Base-by-base conservation (phyloP, 352 stramenopile species). In the Globisporangium sylvaticum region DNA sequence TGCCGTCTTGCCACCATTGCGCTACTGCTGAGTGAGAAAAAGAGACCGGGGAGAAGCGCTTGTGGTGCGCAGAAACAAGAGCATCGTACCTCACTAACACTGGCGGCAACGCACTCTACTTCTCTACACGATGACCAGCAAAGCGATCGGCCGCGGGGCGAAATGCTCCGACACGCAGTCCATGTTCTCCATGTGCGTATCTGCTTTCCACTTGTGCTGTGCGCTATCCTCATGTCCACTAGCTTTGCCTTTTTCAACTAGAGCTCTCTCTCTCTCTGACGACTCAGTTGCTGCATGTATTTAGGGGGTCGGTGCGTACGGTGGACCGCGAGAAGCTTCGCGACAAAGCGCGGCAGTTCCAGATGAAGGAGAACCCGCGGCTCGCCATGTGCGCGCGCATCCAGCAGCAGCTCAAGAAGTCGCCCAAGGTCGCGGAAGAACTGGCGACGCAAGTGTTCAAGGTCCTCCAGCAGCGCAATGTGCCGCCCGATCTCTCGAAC, bases 321-420 rank as follows among this genome's bases (percentile, higher is more conserved):
- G 73, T 91, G 57, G 80, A 91, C 67, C 81, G 79, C 31, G 83
- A 91, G 54, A 78, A 83, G 56, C 78, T 94, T 20, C 77, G 83
- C 44, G 83, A 89, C 61, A 89, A 89, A 48, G 85, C 83, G 27
- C 75, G 78, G 4, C 72, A 81, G 52, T 66, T 92, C 59, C 83
- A 92, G 64, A 91, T 94, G 83, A 83, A 86, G 24, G 84, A 91
- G 44, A 88, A 80, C 29, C 69, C 88, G 74, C 79, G 84, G 0
- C 72, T 92, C 22, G 70, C 75, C 37, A 80, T 94, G 70, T 94
- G 85, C 55, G 81, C 79, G 9, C 85, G 85, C 57, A 77, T 94
- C 58, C 85, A 94, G 67, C 81, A 91, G 61, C 79, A 81, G 65
- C 73, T 87, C 39, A 80, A 79, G 22, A 94, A 92, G 70, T 80